These are phyloP conservation scores for Pseudoscleropodium purum DNA, from an alignment of 225 moss, liverwort and hornwort genomes.

Conservation along the genomic window DNA sequence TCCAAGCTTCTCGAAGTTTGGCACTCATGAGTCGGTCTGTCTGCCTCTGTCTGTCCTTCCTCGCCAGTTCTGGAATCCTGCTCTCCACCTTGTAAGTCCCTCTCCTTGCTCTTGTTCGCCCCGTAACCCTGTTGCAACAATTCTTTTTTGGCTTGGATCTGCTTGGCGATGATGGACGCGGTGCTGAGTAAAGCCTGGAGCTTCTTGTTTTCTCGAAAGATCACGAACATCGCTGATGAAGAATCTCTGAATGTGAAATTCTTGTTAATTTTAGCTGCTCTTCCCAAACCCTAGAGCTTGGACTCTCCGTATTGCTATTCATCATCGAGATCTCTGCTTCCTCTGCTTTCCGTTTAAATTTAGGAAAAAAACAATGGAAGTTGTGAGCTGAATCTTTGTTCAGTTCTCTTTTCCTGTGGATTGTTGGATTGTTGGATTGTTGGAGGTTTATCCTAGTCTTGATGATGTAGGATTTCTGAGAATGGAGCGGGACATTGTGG, in stretches of 20 bases:
- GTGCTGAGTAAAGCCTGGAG: slow-evolving; percentile 34
- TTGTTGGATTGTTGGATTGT: not conserved
- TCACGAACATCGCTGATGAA: slow-evolving; percentile 27
- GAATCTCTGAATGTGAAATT: slow-evolving; percentile 10
- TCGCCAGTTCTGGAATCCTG: not conserved
- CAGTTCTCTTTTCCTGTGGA: not conserved
- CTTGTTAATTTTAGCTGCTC: not conserved
- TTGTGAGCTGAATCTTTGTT: not conserved
- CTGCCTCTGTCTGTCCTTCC: no score
- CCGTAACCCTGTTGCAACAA: not conserved
- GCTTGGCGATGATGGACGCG: slow-evolving; percentile 5
- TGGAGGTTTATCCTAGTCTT: not conserved
- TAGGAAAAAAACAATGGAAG: not conserved
- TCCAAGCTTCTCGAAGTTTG: no score
- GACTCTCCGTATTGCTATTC: not conserved
- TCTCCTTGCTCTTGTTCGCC: no score
- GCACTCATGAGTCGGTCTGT: not conserved
- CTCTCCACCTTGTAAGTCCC: not conserved
- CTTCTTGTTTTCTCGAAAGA: slow-evolving; percentile 29
- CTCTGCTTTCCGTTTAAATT: no score
- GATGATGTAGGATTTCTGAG: not conserved
- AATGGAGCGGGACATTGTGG: not conserved
- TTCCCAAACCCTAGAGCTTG: not conserved
- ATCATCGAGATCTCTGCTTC: not conserved
- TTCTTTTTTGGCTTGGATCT: not conserved